Evolutionary conservation across 176 grass and related monocot species (phyloP).

Genomic region (Eleusine indica): DNA sequence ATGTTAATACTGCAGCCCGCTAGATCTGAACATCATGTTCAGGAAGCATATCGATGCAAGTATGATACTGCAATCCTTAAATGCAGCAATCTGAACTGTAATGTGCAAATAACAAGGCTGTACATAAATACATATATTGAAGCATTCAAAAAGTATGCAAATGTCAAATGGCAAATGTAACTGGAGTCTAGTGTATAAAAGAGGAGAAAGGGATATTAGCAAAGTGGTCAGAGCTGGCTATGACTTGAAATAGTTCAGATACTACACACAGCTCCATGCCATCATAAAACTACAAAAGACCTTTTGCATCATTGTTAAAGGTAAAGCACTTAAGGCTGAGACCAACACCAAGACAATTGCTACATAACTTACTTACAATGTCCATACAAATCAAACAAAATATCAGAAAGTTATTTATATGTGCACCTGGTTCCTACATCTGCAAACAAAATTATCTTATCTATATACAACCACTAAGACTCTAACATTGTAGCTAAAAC

Average conservation of each 20-base stretch:
- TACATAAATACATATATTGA: neutral
- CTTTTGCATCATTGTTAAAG: neutral
- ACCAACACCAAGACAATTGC: neutral
- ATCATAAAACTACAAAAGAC: neutral
- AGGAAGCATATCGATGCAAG: neutral
- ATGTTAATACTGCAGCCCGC: neutral
- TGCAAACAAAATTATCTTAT: neutral
- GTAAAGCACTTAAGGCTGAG: conserved; percentile 5
- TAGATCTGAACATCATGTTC: neutral
- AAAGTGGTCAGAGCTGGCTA: neutral
- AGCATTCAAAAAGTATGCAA: neutral
- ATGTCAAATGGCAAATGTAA: neutral
- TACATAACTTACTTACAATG: neutral
- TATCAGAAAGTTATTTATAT: neutral
- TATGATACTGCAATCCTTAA: neutral
- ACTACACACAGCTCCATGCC: neutral
- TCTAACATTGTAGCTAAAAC: neutral
- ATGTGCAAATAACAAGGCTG: neutral
- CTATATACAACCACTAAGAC: neutral
- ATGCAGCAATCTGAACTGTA: neutral
- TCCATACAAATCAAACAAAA: neutral
- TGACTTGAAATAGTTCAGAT: neutral
- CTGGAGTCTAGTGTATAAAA: neutral
- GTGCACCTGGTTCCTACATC: neutral
- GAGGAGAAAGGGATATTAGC: neutral